Percentiles rank a stretch among this genome's conserved stretches.
These are phyloP conservation scores for Emericellopsis atlantica DNA, from an alignment of 2,329 filamentous ascomycete species.

Conservation along the genomic window DNA sequence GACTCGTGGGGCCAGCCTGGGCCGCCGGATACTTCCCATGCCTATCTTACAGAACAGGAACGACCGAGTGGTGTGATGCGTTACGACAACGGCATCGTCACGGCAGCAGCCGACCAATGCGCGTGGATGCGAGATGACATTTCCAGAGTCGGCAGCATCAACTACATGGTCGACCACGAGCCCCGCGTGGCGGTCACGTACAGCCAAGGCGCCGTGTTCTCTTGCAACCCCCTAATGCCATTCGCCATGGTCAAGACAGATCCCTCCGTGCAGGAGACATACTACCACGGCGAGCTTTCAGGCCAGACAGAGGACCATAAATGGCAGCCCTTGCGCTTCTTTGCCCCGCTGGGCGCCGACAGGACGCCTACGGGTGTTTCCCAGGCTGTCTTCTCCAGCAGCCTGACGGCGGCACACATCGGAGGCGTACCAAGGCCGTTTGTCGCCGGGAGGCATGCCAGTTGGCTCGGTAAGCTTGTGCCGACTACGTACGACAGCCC, in stretches of 20 bases:
- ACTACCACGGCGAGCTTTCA: neutral
- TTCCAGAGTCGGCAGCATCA: neutral
- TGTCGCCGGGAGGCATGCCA: constrained; percentile 16
- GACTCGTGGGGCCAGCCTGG: constrained; percentile 1
- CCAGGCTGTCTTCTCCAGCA: constrained; percentile 10
- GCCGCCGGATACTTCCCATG: constrained; percentile 11
- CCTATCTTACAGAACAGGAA: constrained; percentile 13
- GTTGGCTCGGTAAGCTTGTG: constrained; percentile 25
- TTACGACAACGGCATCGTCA: constrained; percentile 17
- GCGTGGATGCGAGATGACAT: neutral
- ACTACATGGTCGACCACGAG: neutral
- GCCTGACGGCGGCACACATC: constrained; percentile 1
- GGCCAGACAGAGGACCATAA: neutral
- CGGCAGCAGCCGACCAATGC: neutral
- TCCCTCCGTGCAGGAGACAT: neutral
- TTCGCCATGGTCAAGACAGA: constrained; percentile 2
- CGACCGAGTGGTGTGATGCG: constrained; percentile 19
- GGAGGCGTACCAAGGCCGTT: constrained; percentile 10
- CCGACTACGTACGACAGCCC: constrained; percentile 16
- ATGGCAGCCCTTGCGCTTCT: constrained; percentile 18
- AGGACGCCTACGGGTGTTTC: constrained; percentile 12
- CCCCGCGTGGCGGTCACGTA: neutral
- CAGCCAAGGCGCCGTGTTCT: neutral
- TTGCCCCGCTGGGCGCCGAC: constrained; percentile 3
- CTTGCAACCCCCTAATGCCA: constrained; percentile 2